A percentile compares a stretch with the other conserved stretches of the same genome.
Conservation (phyloP, 2,329 filamentous ascomycete species). For the Penicillium brasilianum region DNA sequence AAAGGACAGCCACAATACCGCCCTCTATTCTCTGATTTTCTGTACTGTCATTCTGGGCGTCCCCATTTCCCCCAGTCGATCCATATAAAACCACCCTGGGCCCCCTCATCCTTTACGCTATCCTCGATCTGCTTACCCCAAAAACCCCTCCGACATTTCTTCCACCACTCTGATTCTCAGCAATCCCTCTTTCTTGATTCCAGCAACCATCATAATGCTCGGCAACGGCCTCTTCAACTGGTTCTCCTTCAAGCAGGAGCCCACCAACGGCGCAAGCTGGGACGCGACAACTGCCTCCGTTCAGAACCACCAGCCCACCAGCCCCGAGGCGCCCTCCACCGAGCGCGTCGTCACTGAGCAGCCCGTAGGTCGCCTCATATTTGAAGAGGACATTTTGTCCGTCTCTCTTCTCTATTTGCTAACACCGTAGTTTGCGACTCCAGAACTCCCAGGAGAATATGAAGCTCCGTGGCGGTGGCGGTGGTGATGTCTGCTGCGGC, state of each 20-base stretch:
- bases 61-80: neutral
- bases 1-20: neutral
- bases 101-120: neutral
- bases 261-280: conserved; percentile 25
- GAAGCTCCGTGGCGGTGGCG: conserved; percentile 40
- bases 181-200: neutral
- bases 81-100: conserved; percentile 10
- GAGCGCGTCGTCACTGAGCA: conserved; percentile 30
- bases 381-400: neutral
- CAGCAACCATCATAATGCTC: conserved; percentile 23
- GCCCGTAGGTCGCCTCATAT: conserved; percentile 27
- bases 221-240: conserved; percentile 29
- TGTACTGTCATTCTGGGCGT: neutral
- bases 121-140: neutral
- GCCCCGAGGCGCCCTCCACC: conserved; percentile 31
- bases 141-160: neutral
- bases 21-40: neutral
- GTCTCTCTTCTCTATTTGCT: neutral
- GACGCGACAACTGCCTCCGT: conserved; percentile 29
- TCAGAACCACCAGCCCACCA: conserved; percentile 34
- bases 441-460: conserved; percentile 29
- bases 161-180: neutral
- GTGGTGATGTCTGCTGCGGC: conserved; percentile 40
- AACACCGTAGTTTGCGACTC: neutral
- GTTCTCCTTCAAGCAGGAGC: conserved; percentile 33